A percentile compares a stretch with the other conserved stretches of the same genome.
Conservation (phyloP, 768 basidiomycete species). For the Suillus occidentalis region DNA sequence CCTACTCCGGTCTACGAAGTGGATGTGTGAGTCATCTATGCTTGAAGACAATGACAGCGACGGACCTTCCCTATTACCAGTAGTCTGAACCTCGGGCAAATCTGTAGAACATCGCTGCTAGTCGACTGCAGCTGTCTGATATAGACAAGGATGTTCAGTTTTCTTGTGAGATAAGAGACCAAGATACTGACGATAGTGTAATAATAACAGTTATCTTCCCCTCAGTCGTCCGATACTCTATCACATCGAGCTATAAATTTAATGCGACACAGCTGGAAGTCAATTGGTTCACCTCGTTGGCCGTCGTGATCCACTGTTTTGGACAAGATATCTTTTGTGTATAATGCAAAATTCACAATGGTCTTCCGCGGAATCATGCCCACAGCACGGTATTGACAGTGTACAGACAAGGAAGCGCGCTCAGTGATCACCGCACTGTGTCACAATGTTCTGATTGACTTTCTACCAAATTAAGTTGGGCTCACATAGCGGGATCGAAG, state of each 20-base stretch:
- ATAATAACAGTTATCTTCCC: slow-evolving; percentile 4
- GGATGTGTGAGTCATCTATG: neutral
- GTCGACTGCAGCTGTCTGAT: slow-evolving; percentile 8
- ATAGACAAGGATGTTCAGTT: neutral
- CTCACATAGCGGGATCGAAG: slow-evolving; percentile 3
- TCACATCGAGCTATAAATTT: neutral
- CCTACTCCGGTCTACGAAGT: slow-evolving; percentile 9
- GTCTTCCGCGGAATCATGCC: neutral
- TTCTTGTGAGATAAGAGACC: neutral
- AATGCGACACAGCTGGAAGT: neutral
- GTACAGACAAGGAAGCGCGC: slow-evolving; percentile 2
- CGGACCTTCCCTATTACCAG: slow-evolving; percentile 13
- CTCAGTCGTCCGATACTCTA: neutral
- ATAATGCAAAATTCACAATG: slow-evolving; percentile 5
- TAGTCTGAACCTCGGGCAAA: slow-evolving; percentile 11
- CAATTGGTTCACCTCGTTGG: slow-evolving; percentile 5
- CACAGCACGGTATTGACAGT: neutral
- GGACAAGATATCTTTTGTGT: neutral
- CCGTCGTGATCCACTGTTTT: neutral
- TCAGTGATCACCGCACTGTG: slow-evolving; percentile 4
- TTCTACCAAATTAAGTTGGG: neutral
- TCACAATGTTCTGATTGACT: neutral
- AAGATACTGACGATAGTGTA: neutral
- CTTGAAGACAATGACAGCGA: neutral
- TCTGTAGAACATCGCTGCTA: slow-evolving; percentile 1